Conservation (phyloP, 1,284 basidiomycete genomes). For the Ustilago loliicola region DNA sequence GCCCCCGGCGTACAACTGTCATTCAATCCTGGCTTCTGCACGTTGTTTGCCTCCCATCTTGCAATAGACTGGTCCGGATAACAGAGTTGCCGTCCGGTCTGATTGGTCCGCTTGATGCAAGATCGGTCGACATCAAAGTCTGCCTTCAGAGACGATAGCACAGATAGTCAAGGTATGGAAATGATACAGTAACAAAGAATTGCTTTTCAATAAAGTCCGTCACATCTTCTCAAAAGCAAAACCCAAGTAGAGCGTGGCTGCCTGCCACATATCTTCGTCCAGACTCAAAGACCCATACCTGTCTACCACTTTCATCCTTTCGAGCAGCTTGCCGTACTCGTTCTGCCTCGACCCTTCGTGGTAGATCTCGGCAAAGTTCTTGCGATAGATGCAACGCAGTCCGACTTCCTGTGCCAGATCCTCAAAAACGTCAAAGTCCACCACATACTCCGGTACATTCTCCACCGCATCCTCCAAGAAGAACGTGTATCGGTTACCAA, state of each 20-base stretch:
- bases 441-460: constrained; percentile 91
- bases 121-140: background rate
- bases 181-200: constrained; percentile 14
- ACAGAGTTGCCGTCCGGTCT: too few species aligned
- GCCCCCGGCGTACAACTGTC: too few species aligned
- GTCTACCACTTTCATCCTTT: constrained; percentile 57
- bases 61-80: too few species aligned
- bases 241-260: constrained; percentile 61
- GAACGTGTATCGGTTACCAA: constrained; percentile 92
- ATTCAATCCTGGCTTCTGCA: too few species aligned
- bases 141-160: background rate
- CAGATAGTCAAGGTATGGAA: background rate
- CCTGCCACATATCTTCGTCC: constrained; percentile 66
- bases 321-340: constrained; percentile 50
- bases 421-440: constrained; percentile 92
- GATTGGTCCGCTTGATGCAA: background rate
- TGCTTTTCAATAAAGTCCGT: background rate
- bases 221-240: constrained; percentile 66
- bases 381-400: constrained; percentile 81
- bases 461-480: constrained; percentile 94
- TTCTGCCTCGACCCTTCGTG: constrained; percentile 40
- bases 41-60: too few species aligned
- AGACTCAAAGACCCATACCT: constrained; percentile 45
- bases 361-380: constrained; percentile 77
- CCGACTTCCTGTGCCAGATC: constrained; percentile 85